Evolutionary conservation across 2,329 filamentous ascomycete genomes (phyloP), one percentile per base, ranked within the genome.

Genomic region (Pseudonectria foliicola): DNA sequence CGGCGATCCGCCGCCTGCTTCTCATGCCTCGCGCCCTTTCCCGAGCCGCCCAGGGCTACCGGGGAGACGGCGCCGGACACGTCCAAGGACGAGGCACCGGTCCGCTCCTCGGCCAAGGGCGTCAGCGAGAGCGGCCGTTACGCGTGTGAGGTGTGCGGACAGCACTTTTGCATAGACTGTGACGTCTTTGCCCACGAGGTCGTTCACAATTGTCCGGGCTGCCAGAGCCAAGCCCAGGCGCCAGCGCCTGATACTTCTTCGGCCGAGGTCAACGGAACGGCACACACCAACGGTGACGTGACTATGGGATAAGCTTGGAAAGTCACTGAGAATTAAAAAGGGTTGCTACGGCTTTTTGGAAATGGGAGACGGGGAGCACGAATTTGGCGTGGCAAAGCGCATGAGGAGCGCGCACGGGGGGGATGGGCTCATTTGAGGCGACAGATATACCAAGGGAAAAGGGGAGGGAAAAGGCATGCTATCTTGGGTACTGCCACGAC

Each of bases 141-240:
- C 57, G 85, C 85, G 39, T 98, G 92, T 58, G 76, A 82, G 48
- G 80, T 82, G n/a, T 98, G 92, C 60, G 64, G 73, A 3, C 80
- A 85, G 40, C 90, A 96, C 62, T 98, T 96, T 57, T 98, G 92
- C 67, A 93, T 98, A 46, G 92, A 98, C 59, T 98, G 92, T 59
- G 92, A 98, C 59, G 79, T 95, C 15, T 95, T 92, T 63, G 84
- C 86, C 15, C 92, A 98, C 57, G 88, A 95, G 63, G 78, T 93
- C 10, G 75, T 95, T 33, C 90, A 98, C 58, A 96, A 96, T 61
- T 98, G 92, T 54, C 89, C 92, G 0, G 90, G 90, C 0, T 98
- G 92, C 59, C 82, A 77, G 59, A 74, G 72, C 52, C 66, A 68
- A 37, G 55, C 25, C 8, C 38, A 30, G 25, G 40, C 39, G 35